Percentiles rank a stretch among this genome's conserved stretches.
Conservation (phyloP, 805 yeast species). For the Kazachstania africana region DNA sequence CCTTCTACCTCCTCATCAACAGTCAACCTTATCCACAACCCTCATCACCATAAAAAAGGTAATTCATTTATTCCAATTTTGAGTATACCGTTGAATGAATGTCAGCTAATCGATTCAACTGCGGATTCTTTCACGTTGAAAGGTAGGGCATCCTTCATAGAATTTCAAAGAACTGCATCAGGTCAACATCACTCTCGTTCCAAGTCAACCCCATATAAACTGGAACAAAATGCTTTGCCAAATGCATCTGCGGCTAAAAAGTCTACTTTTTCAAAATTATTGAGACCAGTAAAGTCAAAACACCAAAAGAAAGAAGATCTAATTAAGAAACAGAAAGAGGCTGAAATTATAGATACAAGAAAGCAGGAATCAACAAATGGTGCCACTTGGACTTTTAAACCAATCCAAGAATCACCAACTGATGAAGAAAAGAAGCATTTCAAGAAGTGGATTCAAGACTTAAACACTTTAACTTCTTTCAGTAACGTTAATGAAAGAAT, state of each 20-base stretch:
- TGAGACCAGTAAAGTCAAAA: constrained; percentile 4
- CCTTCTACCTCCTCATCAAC: constrained; percentile 1
- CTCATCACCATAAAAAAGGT: constrained; percentile 2
- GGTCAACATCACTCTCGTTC: constrained; percentile 8
- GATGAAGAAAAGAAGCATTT: constrained; percentile 34
- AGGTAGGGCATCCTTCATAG: constrained; percentile 21
- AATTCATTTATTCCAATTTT: constrained; percentile 29
- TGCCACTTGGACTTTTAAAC: constrained; percentile 19
- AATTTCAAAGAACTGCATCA: constrained; percentile 4
- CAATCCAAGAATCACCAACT: constrained; percentile 25
- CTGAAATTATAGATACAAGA: background rate
- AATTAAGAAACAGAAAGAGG: constrained; percentile 3
- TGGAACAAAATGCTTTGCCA: background rate
- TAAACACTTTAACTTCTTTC: constrained; percentile 39
- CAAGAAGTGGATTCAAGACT: constrained; percentile 42
- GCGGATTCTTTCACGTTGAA: constrained; percentile 31
- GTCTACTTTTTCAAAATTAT: constrained; percentile 4
- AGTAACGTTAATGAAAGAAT: constrained; percentile 40
- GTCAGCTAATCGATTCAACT: constrained; percentile 23
- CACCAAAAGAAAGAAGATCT: constrained; percentile 4
- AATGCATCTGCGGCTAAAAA: background rate
- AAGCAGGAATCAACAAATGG: constrained; percentile 2
- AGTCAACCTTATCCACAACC: no score
- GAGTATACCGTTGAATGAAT: constrained; percentile 31
- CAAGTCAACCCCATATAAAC: constrained; percentile 1